Evolutionary conservation across 768 basidiomycete species (phyloP).

Genomic region (Mycena metata): DNA sequence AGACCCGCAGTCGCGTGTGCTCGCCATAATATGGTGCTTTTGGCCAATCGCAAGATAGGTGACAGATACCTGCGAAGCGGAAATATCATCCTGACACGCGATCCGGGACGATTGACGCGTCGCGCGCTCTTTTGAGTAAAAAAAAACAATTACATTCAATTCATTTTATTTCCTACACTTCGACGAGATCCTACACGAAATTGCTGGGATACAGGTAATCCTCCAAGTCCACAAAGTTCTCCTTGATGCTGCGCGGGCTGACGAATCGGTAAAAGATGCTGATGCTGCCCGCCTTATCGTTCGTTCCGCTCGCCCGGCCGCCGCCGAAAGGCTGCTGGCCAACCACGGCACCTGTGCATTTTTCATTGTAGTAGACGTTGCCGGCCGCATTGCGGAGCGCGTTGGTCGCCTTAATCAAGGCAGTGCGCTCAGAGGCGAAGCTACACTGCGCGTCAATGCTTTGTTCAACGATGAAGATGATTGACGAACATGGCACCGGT

Average conservation of each 20-base stretch:
- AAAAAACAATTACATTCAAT: constrained; percentile 6
- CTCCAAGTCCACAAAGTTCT: constrained; percentile 90
- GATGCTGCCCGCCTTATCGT: constrained; percentile 96
- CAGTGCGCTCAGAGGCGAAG: constrained; percentile 86
- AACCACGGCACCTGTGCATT: constrained; percentile 97
- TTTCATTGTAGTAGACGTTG: constrained; percentile 98
- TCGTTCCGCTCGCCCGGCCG: constrained; percentile 92
- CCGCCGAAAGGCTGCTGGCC: constrained; percentile 99
- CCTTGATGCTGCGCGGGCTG: constrained; percentile 94
- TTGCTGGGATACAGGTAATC: constrained; percentile 92
- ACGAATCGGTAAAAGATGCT: constrained; percentile 82
- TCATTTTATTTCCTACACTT: background rate
- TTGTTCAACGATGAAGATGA: constrained; percentile 12
- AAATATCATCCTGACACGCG: too few species aligned
- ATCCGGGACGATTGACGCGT: too few species aligned
- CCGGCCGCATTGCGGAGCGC: constrained; percentile 92
- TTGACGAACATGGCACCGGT: constrained; percentile 91
- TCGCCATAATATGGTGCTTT: too few species aligned
- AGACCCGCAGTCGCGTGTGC: too few species aligned
- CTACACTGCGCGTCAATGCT: constrained; percentile 46
- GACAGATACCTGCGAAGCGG: too few species aligned
- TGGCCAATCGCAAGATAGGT: too few species aligned
- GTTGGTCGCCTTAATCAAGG: constrained; percentile 84
- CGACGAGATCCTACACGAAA: constrained; percentile 59
- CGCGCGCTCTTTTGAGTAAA: too few species aligned